Conservation (phyloP, 2,329 filamentous ascomycete species). For the Diplocarpon rosae region DNA sequence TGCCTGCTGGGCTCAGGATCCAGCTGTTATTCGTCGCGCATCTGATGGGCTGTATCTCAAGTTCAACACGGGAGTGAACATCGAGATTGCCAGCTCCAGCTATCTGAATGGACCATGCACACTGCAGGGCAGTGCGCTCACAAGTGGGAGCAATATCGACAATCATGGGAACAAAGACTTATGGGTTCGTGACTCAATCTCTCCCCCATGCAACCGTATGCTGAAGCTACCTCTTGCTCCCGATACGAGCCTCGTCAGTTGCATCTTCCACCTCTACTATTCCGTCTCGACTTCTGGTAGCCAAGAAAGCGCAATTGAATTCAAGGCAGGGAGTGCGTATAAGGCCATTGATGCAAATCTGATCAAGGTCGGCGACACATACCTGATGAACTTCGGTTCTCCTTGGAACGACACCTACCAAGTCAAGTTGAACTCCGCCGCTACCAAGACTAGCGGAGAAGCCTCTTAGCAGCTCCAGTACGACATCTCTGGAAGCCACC, state of each 20-base stretch:
- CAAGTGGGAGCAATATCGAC: constrained; percentile 29
- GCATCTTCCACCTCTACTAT: constrained; percentile 52
- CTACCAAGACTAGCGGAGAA: constrained; percentile 23
- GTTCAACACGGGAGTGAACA: constrained; percentile 32
- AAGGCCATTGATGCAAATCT: constrained; percentile 52
- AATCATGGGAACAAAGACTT: constrained; percentile 29
- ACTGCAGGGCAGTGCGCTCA: constrained; percentile 29
- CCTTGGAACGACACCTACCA: constrained; percentile 59
- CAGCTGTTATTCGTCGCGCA: constrained; percentile 30
- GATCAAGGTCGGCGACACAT: constrained; percentile 32
- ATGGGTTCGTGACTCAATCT: constrained; percentile 28
- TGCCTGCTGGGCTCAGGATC: constrained; percentile 32
- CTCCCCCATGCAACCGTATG: neutral
- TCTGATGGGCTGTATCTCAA: constrained; percentile 34
- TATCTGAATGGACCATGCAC: constrained; percentile 33
- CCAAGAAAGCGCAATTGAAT: constrained; percentile 43
- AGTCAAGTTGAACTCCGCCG: constrained; percentile 35
- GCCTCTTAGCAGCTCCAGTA: constrained; percentile 40
- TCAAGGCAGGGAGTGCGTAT: constrained; percentile 33
- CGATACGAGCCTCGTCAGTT: constrained; percentile 46
- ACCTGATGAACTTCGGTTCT: constrained; percentile 51
- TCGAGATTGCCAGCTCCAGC: constrained; percentile 31
- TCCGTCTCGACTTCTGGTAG: constrained; percentile 43
- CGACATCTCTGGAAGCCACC: constrained; percentile 38
- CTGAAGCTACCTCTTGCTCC: constrained; percentile 40